phyloP scores from a whole-genome alignment of 768 basidiomycete genomes.

The Termitomyces sp. region DNA sequence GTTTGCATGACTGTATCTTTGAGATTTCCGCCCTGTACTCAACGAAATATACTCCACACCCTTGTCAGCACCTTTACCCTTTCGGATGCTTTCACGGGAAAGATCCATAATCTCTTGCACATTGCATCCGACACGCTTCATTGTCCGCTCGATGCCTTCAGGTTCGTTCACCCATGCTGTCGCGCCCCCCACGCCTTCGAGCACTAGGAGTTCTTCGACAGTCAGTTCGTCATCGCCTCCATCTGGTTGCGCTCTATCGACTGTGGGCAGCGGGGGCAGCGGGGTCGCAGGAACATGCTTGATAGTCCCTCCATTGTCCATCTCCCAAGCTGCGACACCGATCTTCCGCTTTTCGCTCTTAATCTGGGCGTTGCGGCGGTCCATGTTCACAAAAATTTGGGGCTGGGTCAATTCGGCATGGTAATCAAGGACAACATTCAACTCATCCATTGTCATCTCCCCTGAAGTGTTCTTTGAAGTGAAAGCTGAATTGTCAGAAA shows the following conservation, averaged over 20 bases:
- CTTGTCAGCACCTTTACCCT: not conserved
- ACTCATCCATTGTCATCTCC: constrained; percentile 14
- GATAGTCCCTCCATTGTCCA: constrained; percentile 12
- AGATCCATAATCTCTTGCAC: not conserved
- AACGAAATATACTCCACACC: not conserved
- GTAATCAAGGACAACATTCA: constrained; percentile 1
- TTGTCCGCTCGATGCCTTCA: constrained; percentile 3
- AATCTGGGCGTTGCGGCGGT: not conserved
- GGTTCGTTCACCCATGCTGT: constrained; percentile 12
- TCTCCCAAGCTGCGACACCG: constrained; percentile 15
- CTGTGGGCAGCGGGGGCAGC: not conserved
- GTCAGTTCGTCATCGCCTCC: constrained; percentile 10
- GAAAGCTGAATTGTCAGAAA: not conserved
- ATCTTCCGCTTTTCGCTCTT: not conserved
- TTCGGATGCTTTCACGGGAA: constrained; percentile 1
- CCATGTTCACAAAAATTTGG: not conserved
- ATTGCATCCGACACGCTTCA: constrained; percentile 7
- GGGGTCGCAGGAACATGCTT: constrained; percentile 4
- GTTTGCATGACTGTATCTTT: not conserved
- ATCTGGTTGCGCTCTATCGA: not conserved
- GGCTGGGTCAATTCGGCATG: not conserved
- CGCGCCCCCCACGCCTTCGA: constrained; percentile 6
- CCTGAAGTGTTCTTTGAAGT: not conserved
- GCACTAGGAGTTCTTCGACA: constrained; percentile 14
- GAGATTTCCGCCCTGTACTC: constrained; percentile 2